phyloP scores from a whole-genome alignment of 2,329 filamentous ascomycete species.

The Colletotrichum costaricense region DNA sequence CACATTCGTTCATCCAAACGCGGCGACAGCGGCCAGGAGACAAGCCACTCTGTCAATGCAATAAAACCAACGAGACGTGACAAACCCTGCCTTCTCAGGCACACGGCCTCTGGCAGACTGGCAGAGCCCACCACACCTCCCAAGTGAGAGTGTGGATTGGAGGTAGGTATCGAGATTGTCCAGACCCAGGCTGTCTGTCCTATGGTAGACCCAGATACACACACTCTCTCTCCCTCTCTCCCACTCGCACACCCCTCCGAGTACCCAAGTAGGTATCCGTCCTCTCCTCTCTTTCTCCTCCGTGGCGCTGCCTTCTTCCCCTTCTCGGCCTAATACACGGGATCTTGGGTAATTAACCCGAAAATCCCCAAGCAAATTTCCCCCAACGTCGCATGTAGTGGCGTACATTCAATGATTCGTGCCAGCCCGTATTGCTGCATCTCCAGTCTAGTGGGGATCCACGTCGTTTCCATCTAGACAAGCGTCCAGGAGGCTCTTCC shows the following conservation, averaged over 20 bases:
- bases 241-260: background rate
- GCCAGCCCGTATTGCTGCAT: slow-evolving; percentile 3
- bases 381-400: slow-evolving; percentile 21
- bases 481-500: background rate
- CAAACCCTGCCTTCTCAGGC: background rate
- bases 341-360: slow-evolving; percentile 19
- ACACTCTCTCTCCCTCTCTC: background rate
- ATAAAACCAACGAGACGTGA: slow-evolving; percentile 1
- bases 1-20: slow-evolving; percentile 34
- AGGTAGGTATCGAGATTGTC: background rate
- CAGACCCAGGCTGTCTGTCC: background rate
- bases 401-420: slow-evolving; percentile 15
- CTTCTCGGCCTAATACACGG: slow-evolving; percentile 12
- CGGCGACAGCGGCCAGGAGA: slow-evolving; percentile 13
- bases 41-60: slow-evolving; percentile 22
- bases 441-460: slow-evolving; percentile 5
- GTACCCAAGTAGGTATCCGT: background rate
- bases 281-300: no score
- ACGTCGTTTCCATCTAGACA: no score
- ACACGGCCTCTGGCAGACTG: background rate
- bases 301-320: background rate
- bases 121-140: slow-evolving; percentile 19
- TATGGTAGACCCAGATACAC: background rate
- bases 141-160: slow-evolving; percentile 3
- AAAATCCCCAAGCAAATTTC: slow-evolving; percentile 14